Evolutionary conservation across 345 rosid genomes (phyloP).

Genomic region (Salix koriyanagi): DNA sequence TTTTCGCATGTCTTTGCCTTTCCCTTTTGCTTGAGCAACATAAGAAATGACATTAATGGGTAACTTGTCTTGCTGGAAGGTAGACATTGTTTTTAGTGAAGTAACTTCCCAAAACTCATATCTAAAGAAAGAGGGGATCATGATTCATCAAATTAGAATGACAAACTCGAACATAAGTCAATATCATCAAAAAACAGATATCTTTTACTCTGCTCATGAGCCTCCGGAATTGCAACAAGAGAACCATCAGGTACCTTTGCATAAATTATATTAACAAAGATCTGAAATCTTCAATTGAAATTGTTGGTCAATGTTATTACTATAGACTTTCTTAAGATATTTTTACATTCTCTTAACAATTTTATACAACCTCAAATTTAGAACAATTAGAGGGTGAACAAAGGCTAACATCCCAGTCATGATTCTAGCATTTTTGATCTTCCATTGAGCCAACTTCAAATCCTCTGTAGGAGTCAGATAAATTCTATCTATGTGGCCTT

Average conservation of each 20-base stretch:
- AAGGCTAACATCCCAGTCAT: not conserved
- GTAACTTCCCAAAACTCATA: not conserved
- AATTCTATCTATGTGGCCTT: conserved; percentile 4
- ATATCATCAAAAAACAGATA: conserved; percentile 20
- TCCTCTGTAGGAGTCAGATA: not conserved
- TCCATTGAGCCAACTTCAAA: not conserved
- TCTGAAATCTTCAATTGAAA: conserved; percentile 18
- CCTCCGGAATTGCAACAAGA: not conserved
- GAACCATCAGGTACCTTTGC: not conserved
- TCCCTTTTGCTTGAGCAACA: not conserved
- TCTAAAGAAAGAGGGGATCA: conserved; percentile 8
- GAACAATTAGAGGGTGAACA: not conserved
- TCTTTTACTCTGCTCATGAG: conserved; percentile 11
- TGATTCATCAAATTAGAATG: conserved; percentile 3
- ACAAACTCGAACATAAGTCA: not conserved
- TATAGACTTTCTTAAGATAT: conserved; percentile 9
- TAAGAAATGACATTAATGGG: not conserved
- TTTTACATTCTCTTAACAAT: not conserved
- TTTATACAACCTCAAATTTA: not conserved
- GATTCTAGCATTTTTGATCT: conserved; percentile 4
- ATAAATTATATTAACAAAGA: not conserved
- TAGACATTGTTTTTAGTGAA: not conserved
- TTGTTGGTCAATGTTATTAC: not conserved
- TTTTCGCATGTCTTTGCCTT: not conserved
- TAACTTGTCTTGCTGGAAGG: not conserved